Base-by-base conservation (phyloP, 2,329 filamentous ascomycete species). In the Pezicula neosporulosa region DNA sequence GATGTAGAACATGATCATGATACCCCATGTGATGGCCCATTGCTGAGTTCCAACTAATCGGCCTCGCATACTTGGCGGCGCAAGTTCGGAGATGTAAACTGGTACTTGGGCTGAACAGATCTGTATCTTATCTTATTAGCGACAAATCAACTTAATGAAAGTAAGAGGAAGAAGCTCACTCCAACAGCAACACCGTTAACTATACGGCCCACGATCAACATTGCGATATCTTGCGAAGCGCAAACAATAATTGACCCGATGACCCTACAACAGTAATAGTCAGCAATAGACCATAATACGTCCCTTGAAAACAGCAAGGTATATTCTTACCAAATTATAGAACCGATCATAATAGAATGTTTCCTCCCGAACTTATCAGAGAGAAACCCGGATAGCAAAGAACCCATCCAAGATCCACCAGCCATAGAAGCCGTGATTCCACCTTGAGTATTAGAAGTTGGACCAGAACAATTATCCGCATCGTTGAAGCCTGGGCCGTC, bases 381-480 rank as follows among this genome's bases (percentile, higher is more conserved):
- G 15, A 85, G 58, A 60, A 74, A 76, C 39, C 82, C 82, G 42
- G 82, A 85, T 43, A 75, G 48, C 15, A 86, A 69, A 47, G 85
- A 80, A 54, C 84, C 86, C 19, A 85, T 67, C 72, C 83, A 88
- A 1, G 85, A 89, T 33, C 86, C 86, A 48, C 78, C 85, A 19
- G 86, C 81, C 83, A 89, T 89, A 44, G 83, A 74, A 18, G 86
- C 85, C 0, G 82, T 85, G 63, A 89, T 88, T 44, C 82, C 82
- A 55, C 83, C 83, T 64, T 82, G 80, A 1, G 76, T 69, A 49
- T 69, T 64, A 36, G 72, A 64, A 12, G 63, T 66, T 3, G 81
- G 82, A 35, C 82, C 82, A 13, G 71, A 74, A 65, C 78, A 83
- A 10, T 69, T 71, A 7, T 66, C 66, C 0, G 76, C 75, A 18